phyloP scores from a whole-genome alignment of 2,329 filamentous ascomycete species.

The Talaromyces verruculosus region DNA sequence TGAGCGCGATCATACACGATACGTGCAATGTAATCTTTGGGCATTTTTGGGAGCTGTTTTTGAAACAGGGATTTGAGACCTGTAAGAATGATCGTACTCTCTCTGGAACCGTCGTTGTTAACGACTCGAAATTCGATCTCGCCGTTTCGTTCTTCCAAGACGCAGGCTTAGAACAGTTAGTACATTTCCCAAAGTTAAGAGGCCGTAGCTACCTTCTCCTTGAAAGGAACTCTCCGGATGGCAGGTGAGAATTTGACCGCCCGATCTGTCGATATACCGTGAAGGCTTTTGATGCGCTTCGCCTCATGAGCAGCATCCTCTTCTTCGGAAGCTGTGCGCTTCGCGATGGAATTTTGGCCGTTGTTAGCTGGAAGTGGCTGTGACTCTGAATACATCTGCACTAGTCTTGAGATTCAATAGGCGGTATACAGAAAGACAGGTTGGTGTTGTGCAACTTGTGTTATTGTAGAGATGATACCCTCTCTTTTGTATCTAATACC shows the following conservation, averaged over 20 bases:
- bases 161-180: conserved; percentile 64
- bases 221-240: background rate
- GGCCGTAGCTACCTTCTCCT: background rate
- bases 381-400: background rate
- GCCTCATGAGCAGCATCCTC: background rate
- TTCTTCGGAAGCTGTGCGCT: conserved; percentile 2
- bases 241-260: too few relatives aligned
- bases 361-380: background rate
- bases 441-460: too few relatives aligned
- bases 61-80: conserved; percentile 97
- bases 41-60: conserved; percentile 98
- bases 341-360: background rate
- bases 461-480: too few relatives aligned
- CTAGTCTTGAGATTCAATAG: too few relatives aligned
- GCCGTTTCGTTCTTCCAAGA: conserved; percentile 88
- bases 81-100: conserved; percentile 90
- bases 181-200: background rate
- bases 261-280: background rate
- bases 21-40: conserved; percentile 96
- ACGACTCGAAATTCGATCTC: conserved; percentile 97
- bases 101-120: conserved; percentile 87
- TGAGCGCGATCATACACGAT: conserved; percentile 97
- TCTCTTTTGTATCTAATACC: background rate
- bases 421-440: too few relatives aligned
- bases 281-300: background rate